These are phyloP conservation scores for Schizosaccharomyces versatilis DNA, from an alignment of 1,139 yeast species.

Conservation along the genomic window DNA sequence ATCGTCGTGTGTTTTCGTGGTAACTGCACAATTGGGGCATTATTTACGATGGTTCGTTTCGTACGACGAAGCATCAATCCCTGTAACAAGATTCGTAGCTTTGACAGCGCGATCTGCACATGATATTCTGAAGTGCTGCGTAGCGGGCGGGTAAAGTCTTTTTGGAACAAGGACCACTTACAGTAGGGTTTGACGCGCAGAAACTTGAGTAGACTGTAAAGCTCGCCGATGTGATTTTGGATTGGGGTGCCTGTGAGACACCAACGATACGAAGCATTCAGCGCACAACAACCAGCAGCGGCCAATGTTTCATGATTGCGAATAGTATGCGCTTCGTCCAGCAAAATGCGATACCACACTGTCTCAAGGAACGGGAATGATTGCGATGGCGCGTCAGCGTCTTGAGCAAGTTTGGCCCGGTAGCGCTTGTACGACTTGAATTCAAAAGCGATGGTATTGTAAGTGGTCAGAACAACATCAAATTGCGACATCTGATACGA, in stretches of 20 bases:
- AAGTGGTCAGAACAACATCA: conserved; percentile 57
- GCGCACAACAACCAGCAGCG: conserved; percentile 44
- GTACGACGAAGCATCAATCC: conserved; percentile 70
- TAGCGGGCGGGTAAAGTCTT: conserved; percentile 64
- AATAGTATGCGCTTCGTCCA: conserved; percentile 91
- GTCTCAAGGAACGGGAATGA: conserved; percentile 38
- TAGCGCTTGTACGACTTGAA: background rate
- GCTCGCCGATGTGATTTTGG: conserved; percentile 64
- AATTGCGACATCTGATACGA: conserved; percentile 16
- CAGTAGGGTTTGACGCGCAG: conserved; percentile 59
- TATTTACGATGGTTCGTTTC: conserved; percentile 29
- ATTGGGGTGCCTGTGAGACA: conserved; percentile 85
- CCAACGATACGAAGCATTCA: conserved; percentile 40
- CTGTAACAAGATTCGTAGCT: conserved; percentile 58
- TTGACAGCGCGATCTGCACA: conserved; percentile 35
- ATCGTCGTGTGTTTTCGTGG: conserved; percentile 55
- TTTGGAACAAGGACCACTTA: conserved; percentile 57
- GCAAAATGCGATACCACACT: conserved; percentile 49
- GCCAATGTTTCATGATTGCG: conserved; percentile 42
- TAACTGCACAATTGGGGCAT: conserved; percentile 32
- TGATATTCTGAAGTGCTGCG: conserved; percentile 41
- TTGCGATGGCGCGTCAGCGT: conserved; percentile 45
- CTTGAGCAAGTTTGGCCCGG: background rate
- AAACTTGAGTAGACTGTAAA: conserved; percentile 55
- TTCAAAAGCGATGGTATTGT: conserved; percentile 6